phyloP scores from a whole-genome alignment of 2,329 filamentous ascomycete genomes.

The Aspergillus amoenus region DNA sequence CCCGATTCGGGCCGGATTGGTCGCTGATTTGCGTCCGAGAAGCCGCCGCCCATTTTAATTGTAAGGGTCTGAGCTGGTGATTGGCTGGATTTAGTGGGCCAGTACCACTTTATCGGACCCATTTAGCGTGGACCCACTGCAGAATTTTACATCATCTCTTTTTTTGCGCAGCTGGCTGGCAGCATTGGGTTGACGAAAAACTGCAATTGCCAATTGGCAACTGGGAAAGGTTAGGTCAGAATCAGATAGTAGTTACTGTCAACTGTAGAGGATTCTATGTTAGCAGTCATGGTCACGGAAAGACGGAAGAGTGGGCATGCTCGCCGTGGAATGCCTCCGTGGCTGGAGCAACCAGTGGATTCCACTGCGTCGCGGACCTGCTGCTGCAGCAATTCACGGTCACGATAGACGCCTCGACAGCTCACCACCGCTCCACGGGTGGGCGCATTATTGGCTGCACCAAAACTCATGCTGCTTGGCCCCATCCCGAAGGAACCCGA shows the following conservation, averaged over 20 bases:
- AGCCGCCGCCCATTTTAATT: conserved; percentile 15
- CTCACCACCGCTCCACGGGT: conserved; percentile 15
- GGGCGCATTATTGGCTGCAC: conserved; percentile 18
- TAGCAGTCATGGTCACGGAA: not conserved
- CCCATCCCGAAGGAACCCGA: conserved; percentile 26
- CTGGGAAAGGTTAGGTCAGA: too few species aligned
- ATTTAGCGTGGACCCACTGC: conserved; percentile 16
- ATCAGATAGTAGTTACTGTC: too few species aligned
- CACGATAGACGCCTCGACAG: conserved; percentile 6
- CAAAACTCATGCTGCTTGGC: conserved; percentile 17
- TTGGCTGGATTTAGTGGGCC: conserved; percentile 16
- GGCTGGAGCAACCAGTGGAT: conserved; percentile 18
- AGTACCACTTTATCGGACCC: conserved; percentile 22
- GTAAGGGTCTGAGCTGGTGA: not conserved
- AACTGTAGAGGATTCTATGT: too few species aligned
- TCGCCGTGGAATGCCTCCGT: conserved; percentile 9
- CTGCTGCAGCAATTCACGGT: not conserved
- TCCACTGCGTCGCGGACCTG: conserved; percentile 5
- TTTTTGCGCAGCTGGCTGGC: not conserved
- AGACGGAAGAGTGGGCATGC: conserved; percentile 11
- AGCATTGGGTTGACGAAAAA: not conserved
- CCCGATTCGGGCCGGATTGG: conserved; percentile 27
- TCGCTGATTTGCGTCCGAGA: conserved; percentile 20
- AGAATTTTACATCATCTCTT: conserved; percentile 11
- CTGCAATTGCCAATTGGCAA: too few species aligned